Evolutionary conservation across 192 early-diverging fungal genomes (phyloP).

Genomic region (Coemansia sp.): DNA sequence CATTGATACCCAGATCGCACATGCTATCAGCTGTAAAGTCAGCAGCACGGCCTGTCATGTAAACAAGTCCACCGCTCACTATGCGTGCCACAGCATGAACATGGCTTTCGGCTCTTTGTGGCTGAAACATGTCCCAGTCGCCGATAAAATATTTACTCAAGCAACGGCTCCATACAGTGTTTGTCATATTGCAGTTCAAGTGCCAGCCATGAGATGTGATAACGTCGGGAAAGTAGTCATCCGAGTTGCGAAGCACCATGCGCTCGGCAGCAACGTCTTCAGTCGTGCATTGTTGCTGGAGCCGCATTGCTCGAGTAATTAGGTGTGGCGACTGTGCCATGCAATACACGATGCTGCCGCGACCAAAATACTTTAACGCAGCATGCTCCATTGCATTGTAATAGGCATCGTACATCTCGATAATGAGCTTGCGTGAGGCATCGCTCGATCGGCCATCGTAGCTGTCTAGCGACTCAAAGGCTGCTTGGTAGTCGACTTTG

Average conservation of each 20-base stretch:
- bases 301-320: slow-evolving; percentile 31
- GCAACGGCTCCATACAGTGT: slow-evolving; percentile 50
- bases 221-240: slow-evolving; percentile 58
- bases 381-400: slow-evolving; percentile 43
- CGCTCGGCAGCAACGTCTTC: background rate
- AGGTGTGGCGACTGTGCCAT: slow-evolving; percentile 57
- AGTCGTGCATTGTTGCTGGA: slow-evolving; percentile 1
- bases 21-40: slow-evolving; percentile 11
- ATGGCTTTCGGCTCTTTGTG: slow-evolving; percentile 43
- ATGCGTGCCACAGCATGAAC: slow-evolving; percentile 55
- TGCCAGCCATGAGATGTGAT: slow-evolving; percentile 57
- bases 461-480: slow-evolving; percentile 45
- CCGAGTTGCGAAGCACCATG: slow-evolving; percentile 51
- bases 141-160: slow-evolving; percentile 16
- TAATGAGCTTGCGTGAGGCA: background rate
- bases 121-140: slow-evolving; percentile 66
- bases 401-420: slow-evolving; percentile 42
- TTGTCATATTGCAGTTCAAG: slow-evolving; percentile 58
- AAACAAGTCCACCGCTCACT: slow-evolving; percentile 59
- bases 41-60: slow-evolving; percentile 50
- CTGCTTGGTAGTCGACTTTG: slow-evolving; percentile 59
- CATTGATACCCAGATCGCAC: slow-evolving; percentile 1
- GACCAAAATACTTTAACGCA: slow-evolving; percentile 39
- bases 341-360: slow-evolving; percentile 53
- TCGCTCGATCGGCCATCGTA: slow-evolving; percentile 4